Conservation (phyloP, 2,329 filamentous ascomycete genomes). For the Cordyceps javanica region DNA sequence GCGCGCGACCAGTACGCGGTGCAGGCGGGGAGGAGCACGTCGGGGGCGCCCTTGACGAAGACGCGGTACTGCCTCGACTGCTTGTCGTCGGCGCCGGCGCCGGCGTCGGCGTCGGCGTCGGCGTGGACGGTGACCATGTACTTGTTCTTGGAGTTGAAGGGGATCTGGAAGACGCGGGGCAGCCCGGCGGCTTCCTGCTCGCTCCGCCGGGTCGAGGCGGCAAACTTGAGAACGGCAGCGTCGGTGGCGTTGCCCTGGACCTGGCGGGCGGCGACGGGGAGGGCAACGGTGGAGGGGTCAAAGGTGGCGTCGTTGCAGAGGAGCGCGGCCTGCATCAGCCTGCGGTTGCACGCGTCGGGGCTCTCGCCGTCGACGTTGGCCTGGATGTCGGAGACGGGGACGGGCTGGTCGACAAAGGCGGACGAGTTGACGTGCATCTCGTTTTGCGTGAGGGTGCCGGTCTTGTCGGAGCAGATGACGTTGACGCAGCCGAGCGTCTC, state of each 20-base stretch:
- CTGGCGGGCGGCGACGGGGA: conserved; percentile 28
- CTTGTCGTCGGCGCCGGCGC: no score
- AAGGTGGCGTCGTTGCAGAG: conserved; percentile 39
- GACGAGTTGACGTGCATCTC: conserved; percentile 37
- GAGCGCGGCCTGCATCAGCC: conserved; percentile 25
- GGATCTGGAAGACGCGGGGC: conserved; percentile 33
- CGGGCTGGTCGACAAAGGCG: conserved; percentile 29
- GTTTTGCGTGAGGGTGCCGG: conserved; percentile 37
- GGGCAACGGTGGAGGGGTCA: conserved; percentile 29
- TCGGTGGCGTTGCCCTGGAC: conserved; percentile 39
- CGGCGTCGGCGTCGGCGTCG: conserved; percentile 15
- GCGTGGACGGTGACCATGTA: conserved; percentile 39
- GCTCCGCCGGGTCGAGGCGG: conserved; percentile 20
- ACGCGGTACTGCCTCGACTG: conserved; percentile 30
- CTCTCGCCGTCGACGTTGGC: conserved; percentile 15
- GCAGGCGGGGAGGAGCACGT: conserved; percentile 38
- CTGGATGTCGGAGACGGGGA: conserved; percentile 23
- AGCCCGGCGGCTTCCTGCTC: conserved; percentile 16
- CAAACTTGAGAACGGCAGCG: conserved; percentile 35
- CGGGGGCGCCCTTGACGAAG: conserved; percentile 48
- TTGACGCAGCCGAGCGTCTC: conserved; percentile 39
- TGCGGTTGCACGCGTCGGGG: conserved; percentile 14
- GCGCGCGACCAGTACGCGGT: conserved; percentile 29
- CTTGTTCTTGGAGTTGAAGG: conserved; percentile 47
- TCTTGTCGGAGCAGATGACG: conserved; percentile 38